A percentile compares a stretch with the other conserved stretches of the same genome.
phyloP scores from a whole-genome alignment of 495 filamentous ascomycete species.

The Penicillium simplicissimum region DNA sequence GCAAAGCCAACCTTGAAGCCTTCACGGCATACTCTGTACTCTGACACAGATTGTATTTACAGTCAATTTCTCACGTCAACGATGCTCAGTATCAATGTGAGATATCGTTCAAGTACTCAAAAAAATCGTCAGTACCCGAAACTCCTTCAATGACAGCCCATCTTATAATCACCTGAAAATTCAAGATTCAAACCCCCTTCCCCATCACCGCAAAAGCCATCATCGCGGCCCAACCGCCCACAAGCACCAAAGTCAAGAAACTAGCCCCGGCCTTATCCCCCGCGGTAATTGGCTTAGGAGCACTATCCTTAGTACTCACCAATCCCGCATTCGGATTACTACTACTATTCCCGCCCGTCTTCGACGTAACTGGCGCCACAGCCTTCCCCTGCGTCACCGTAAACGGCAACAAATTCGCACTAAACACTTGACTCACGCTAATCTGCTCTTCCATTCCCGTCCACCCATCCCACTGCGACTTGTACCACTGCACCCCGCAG shows the following conservation, averaged over 20 bases:
- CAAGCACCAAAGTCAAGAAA: constrained; percentile 50
- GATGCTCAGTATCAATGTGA: neutral
- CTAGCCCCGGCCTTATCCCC: constrained; percentile 21
- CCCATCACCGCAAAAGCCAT: constrained; percentile 20
- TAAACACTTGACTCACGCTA: constrained; percentile 59
- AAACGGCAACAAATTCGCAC: constrained; percentile 33
- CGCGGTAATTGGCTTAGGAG: constrained; percentile 7
- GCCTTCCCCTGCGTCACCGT: constrained; percentile 4
- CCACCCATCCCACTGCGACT: constrained; percentile 59
- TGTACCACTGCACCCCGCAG: constrained; percentile 76
- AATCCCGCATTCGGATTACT: constrained; percentile 20
- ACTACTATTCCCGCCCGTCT: constrained; percentile 26
- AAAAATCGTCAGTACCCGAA: neutral
- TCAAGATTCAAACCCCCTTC: neutral
- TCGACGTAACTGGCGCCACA: constrained; percentile 15
- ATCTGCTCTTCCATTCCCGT: constrained; percentile 57
- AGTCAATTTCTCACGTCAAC: neutral
- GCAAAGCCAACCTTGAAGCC: too few relatives aligned
- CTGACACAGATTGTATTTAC: too few relatives aligned
- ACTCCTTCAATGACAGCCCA: neutral
- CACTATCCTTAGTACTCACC: neutral
- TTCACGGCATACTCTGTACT: too few relatives aligned
- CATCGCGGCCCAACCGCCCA: constrained; percentile 47
- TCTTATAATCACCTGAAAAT: neutral
- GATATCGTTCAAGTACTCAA: neutral